phyloP scores from a whole-genome alignment of 257 asterid genomes.

The Salvia hispanica region DNA sequence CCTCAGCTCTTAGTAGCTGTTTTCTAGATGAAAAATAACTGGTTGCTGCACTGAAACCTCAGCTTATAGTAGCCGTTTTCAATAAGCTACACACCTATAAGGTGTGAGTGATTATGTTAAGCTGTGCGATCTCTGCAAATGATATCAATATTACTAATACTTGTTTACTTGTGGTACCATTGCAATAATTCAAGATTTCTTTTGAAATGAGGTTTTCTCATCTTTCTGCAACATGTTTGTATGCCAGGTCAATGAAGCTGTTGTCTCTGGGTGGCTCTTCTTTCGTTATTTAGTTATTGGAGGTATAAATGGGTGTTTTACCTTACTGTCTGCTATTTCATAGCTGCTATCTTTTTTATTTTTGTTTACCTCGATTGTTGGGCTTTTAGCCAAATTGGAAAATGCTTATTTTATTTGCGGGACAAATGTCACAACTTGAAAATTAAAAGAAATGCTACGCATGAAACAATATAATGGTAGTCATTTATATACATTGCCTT shows the following conservation, averaged over 20 bases:
- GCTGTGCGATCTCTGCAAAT: slow-evolving; percentile 5
- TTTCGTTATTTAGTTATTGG: slow-evolving; percentile 96
- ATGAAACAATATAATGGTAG: neutral
- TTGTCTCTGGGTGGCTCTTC: slow-evolving; percentile 95
- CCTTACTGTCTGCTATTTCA: slow-evolving; percentile 19
- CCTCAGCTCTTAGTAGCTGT: no score
- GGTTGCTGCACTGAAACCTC: neutral
- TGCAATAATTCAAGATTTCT: slow-evolving; percentile 10
- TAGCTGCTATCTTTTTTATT: slow-evolving; percentile 1
- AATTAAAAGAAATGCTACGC: slow-evolving; percentile 16
- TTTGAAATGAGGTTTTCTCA: slow-evolving; percentile 28
- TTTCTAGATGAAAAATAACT: neutral
- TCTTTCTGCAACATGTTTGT: slow-evolving; percentile 25
- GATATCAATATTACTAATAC: neutral
- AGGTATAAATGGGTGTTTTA: slow-evolving; percentile 51
- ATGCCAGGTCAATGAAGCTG: slow-evolving; percentile 92
- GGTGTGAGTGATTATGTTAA: neutral
- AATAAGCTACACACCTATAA: neutral
- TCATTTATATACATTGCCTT: slow-evolving; percentile 14
- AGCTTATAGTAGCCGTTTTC: neutral
- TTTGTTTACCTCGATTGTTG: slow-evolving; percentile 6
- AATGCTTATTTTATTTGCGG: slow-evolving; percentile 23
- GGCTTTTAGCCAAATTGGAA: slow-evolving; percentile 10
- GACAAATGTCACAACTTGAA: slow-evolving; percentile 15
- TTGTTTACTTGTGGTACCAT: neutral